Base-by-base conservation (phyloP, 164 flowering plant genomes). In the Tinospora cordifolia region DNA sequence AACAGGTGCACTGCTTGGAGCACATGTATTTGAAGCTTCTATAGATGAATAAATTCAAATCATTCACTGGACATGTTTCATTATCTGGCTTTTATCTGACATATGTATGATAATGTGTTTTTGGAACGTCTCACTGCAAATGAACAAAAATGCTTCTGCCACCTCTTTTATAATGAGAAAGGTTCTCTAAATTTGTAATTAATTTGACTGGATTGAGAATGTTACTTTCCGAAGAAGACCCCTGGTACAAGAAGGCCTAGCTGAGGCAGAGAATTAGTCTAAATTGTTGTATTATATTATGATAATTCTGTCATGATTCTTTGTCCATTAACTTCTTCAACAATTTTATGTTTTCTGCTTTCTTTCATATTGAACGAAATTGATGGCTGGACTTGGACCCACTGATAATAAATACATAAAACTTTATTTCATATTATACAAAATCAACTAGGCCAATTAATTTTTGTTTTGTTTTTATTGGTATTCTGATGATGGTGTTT, bases 1-100 rank as follows among this genome's bases (percentile, higher is more conserved):
- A 89, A 78, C 93, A 89, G 98, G 98, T 92, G 81, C 7, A 36
- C 40, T 69, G 5, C n/a, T 24, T 75, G 47, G 51, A 54, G 34
- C 30, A 40, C 44, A 58, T 49, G 54, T 3, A 66, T 13, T 24
- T 68, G 67, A 22, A 40, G 19, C 46, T 15, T 19, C 9, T 5
- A 15, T 65, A 27, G 36, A 46, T n/a, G n/a, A 13, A 25, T 26
- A 26, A 13, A 9, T 54, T 10, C 63, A 21, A 65, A 9, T 30
- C 25, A 12, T 22, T 49, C 38, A 38, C 30, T 30, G 21, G 34
- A 34, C 24, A 54, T 71, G 68, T 6, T 65, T 40, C 22, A 60
- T 63, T 22, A 2, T 59, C 39, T 24, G 46, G 6, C 6, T 58
- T 44, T 70, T 44, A 21, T 44, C 38, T 71, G 60, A 54, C 9